These are phyloP conservation scores for Trametes villosa DNA, from an alignment of 768 basidiomycete genomes.

Conservation along the genomic window DNA sequence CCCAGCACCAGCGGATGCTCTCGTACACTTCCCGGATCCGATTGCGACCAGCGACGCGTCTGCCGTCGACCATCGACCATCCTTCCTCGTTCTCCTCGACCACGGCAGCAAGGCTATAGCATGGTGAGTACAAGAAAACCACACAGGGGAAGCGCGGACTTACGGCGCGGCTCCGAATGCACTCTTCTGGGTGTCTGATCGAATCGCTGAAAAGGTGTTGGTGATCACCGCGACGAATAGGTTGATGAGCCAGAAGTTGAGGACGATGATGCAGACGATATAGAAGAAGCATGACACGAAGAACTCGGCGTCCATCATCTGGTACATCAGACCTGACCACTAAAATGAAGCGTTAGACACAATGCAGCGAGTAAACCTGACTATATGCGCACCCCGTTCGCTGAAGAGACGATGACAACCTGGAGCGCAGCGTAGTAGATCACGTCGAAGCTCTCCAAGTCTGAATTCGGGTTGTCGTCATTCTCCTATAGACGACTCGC, in stretches of 20 bases:
- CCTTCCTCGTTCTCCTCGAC: constrained; percentile 67
- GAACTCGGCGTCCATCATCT: constrained; percentile 88
- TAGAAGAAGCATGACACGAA: constrained; percentile 89
- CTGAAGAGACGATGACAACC: constrained; percentile 81
- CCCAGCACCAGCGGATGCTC: constrained; percentile 73
- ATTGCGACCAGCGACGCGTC: constrained; percentile 48
- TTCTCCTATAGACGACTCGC: constrained; percentile 48
- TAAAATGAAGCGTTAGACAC: constrained; percentile 30
- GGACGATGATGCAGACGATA: constrained; percentile 78
- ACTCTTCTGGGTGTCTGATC: constrained; percentile 83
- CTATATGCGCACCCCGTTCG: constrained; percentile 62
- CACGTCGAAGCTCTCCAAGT: constrained; percentile 86
- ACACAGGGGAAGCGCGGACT: constrained; percentile 36
- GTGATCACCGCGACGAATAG: constrained; percentile 96
- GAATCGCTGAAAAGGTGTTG: constrained; percentile 87
- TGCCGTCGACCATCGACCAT: constrained; percentile 55
- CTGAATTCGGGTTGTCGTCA: constrained; percentile 60
- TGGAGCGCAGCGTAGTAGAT: constrained; percentile 83
- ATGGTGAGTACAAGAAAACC: neutral
- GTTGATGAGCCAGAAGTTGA: constrained; percentile 95
- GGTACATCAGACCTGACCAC: constrained; percentile 88
- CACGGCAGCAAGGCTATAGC: constrained; percentile 41
- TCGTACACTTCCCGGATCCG: constrained; percentile 57
- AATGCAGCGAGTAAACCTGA: constrained; percentile 8
- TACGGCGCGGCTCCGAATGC: constrained; percentile 87